Conservation (phyloP, 2,329 filamentous ascomycete genomes). For the Trichoderma aggressivum region DNA sequence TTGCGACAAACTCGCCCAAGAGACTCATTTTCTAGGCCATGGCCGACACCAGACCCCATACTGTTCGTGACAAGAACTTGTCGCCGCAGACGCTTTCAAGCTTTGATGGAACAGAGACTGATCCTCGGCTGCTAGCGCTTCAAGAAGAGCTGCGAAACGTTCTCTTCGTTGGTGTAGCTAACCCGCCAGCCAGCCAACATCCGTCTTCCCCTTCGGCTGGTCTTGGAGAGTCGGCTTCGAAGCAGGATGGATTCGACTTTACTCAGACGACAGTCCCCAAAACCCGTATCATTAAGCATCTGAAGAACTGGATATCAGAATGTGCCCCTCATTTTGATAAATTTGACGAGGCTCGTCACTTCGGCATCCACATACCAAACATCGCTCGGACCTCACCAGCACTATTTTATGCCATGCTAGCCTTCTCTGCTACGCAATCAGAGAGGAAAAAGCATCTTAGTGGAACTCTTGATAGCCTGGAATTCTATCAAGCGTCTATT, state of each 20-base stretch:
- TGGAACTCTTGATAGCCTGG: background rate
- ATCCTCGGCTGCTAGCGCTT: background rate
- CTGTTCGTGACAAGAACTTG: background rate
- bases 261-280: background rate
- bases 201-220: background rate
- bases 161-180: background rate
- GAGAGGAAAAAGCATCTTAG: background rate
- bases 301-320: background rate
- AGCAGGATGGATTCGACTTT: background rate
- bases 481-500: background rate
- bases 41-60: background rate
- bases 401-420: background rate
- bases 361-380: background rate
- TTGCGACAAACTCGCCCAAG: background rate
- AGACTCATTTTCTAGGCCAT: background rate
- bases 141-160: background rate
- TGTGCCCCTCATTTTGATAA: background rate
- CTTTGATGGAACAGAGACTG: background rate
- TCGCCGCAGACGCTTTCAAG: background rate
- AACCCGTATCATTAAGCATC: background rate
- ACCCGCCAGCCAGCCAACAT: background rate
- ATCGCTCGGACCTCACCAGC: background rate
- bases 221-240: background rate
- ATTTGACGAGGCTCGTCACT: background rate
- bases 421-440: background rate